Base-by-base conservation (phyloP, 768 basidiomycete genomes). In the Macrolepiota dolichaula region DNA sequence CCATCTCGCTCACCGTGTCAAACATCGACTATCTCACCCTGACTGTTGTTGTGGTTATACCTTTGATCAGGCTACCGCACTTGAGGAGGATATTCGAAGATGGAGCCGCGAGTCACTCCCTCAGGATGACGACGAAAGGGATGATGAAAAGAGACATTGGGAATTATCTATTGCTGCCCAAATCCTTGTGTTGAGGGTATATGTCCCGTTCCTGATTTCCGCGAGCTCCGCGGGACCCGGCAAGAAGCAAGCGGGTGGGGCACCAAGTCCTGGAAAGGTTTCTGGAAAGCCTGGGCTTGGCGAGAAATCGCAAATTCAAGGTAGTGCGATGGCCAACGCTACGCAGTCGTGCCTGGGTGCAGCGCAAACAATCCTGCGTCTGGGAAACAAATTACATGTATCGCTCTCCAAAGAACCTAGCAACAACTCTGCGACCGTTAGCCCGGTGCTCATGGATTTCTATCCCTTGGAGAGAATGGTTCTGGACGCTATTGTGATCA, bases 131-230 rank as follows among this genome's bases (percentile, higher is more conserved):
- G 66, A 74, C 10, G 75, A 85, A 32, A 68, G 77, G 51, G 77
- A 77, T 11, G 51, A 55, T 27, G 61, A 60, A 50, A 44, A 32
- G n/a, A 51, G 56, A 11, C 59, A 60, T 5, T 62, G 51, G 61
- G 85, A 89, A 64, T 72, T 91, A 52, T 78, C 80, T 0, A 80
- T 89, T 47, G 76, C 83, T 54, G 84, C 85, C 4, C 79, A 89
- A 64, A 73, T 83, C 40, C 69, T 92, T 55, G 75, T 89, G 57
- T 73, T 91, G 63, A 85, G 84, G 71, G 74, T 84, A 5, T 91
- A 87, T 68, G 68, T 85, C n/a, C 90, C 91, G 0, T 89, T 91
- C 71, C 71, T 91, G 67, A 9, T 51, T 37, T 57, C 50, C 38
- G 37, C 50, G 22, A 36, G 37, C 55, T 42, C 51, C 49, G 56